Conservation (phyloP, 2,329 filamentous ascomycete species). For the Alternaria rosae region DNA sequence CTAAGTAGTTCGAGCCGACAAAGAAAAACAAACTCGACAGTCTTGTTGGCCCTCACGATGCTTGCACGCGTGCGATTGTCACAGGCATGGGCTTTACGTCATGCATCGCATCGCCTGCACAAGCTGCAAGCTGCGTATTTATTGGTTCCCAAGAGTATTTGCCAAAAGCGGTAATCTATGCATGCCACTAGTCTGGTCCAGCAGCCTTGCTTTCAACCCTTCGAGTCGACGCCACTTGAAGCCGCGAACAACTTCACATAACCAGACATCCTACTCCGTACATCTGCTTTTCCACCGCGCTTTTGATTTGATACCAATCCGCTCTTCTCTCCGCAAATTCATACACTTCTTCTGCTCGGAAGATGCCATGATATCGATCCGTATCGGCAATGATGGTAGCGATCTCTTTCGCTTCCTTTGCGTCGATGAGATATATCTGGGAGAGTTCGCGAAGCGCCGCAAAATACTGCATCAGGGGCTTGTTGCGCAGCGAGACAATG, state of each 20-base stretch:
- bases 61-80: not conserved
- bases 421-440: constrained; percentile 93
- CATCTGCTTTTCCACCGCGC: constrained; percentile 93
- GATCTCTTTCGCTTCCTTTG: constrained; percentile 88
- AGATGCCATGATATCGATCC: constrained; percentile 89
- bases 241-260: constrained; percentile 66
- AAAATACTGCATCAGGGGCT: constrained; percentile 87
- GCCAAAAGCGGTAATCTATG: constrained; percentile 24
- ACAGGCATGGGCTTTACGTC: not conserved
- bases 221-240: constrained; percentile 6
- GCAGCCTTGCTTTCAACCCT: constrained; percentile 9
- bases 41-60: not conserved
- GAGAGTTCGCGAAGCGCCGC: constrained; percentile 88
- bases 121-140: constrained; percentile 13
- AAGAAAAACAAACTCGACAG: not conserved
- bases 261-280: constrained; percentile 88
- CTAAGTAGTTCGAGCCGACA: not conserved
- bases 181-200: constrained; percentile 9
- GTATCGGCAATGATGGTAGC: constrained; percentile 92
- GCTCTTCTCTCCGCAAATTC: constrained; percentile 93
- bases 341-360: constrained; percentile 94
- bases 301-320: constrained; percentile 92
- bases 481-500: constrained; percentile 80
- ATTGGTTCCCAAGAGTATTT: not conserved
- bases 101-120: constrained; percentile 15